A percentile compares a stretch with the other conserved stretches of the same genome.
Evolutionary conservation across 345 rosid species (phyloP).

Genomic region (Mangifera indica): DNA sequence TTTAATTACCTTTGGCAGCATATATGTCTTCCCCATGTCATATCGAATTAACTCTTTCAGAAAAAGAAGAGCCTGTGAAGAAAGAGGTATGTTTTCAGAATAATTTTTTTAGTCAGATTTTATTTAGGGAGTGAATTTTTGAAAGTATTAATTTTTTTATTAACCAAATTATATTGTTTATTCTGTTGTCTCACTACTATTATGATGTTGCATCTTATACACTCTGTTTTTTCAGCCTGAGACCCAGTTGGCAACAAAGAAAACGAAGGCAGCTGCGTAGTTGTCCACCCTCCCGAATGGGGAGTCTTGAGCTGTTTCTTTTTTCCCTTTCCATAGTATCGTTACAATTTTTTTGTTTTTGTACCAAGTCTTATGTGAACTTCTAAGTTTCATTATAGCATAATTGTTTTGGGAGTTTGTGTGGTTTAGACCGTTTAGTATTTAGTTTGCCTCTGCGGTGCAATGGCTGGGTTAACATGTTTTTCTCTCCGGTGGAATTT

Average conservation of each 20-base stretch:
- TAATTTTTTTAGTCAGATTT: background rate
- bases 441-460: background rate
- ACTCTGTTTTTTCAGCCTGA: slow-evolving; percentile 43
- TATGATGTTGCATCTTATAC: background rate
- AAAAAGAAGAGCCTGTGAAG: slow-evolving; percentile 66
- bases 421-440: background rate
- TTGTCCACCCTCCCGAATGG: slow-evolving; percentile 29
- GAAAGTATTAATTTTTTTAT: background rate
- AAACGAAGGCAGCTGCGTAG: slow-evolving; percentile 32
- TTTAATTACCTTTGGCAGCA: slow-evolving; percentile 39
- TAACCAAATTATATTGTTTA: background rate
- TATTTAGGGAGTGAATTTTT: background rate
- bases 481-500: background rate
- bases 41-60: slow-evolving; percentile 63
- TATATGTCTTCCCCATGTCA: slow-evolving; percentile 81
- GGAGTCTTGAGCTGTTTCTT: background rate
- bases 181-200: background rate
- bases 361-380: background rate
- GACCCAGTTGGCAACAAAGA: slow-evolving; percentile 53
- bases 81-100: slow-evolving; percentile 46
- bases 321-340: background rate
- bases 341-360: slow-evolving; percentile 11
- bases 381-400: background rate
- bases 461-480: background rate
- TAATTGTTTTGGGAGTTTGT: background rate